phyloP scores from a whole-genome alignment of 176 grass and related monocot species.

The Zea mays region Zm-B73-REFERENCE-NAM-5.0 NC_050103.1:178345001-178345500 shows the following conservation, averaged over 20 bases:
- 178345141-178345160: constrained; percentile 78
- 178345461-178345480: no score
- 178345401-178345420: constrained; percentile 85
- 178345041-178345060: constrained; percentile 55
- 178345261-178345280: constrained; percentile 82
- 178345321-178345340: constrained; percentile 86
- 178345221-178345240: constrained; percentile 60
- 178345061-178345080: constrained; percentile 72
- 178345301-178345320: constrained; percentile 74
- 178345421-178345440: not conserved
- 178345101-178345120: constrained; percentile 38
- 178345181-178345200: no score
- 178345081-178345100: constrained; percentile 77
- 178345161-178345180: constrained; percentile 63
- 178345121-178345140: constrained; percentile 70
- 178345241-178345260: constrained; percentile 92
- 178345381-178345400: constrained; percentile 84
- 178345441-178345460: not conserved
- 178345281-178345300: constrained; percentile 68
- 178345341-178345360: constrained; percentile 85
- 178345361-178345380: constrained; percentile 92
- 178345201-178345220: no score
- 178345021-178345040: not conserved
- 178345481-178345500: constrained; percentile 29
- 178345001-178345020: constrained; percentile 49